Evolutionary conservation across 2,329 filamentous ascomycete genomes (phyloP).

Genomic region (Paramyrothecium sp.): DNA sequence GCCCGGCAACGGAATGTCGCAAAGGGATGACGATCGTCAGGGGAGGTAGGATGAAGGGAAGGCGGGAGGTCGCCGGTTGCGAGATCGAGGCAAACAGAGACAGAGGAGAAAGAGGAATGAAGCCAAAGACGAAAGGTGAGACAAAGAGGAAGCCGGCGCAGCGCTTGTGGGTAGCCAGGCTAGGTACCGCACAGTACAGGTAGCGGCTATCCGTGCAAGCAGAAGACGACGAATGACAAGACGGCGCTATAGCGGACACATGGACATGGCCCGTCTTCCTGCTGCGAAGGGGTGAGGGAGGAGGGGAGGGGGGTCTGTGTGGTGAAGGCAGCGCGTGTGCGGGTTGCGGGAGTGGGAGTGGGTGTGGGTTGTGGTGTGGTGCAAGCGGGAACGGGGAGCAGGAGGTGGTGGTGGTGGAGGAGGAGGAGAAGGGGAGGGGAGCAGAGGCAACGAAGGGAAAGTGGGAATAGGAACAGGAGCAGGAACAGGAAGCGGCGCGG

Average conservation of each 20-base stretch:
- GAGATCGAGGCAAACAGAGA: constrained; percentile 7
- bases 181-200: neutral
- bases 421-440: constrained; percentile 5
- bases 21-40: neutral
- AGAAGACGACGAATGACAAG: neutral
- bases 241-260: neutral
- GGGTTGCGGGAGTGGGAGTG: constrained; percentile 9
- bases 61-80: constrained; percentile 20
- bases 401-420: neutral
- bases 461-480: constrained; percentile 6
- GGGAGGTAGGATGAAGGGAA: neutral
- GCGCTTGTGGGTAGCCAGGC: neutral
- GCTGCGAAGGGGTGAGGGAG: constrained; percentile 18
- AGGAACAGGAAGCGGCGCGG: constrained; percentile 12
- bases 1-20: neutral
- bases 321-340: constrained; percentile 19
- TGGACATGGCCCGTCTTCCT: neutral
- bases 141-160: constrained; percentile 18
- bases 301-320: constrained; percentile 14
- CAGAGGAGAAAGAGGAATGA: constrained; percentile 22
- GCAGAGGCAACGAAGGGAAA: constrained; percentile 4
- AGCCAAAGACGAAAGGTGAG: constrained; percentile 22
- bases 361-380: constrained; percentile 14
- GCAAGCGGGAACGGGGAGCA: constrained; percentile 16
- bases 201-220: neutral